Evolutionary conservation across 1,284 basidiomycete genomes (phyloP), one percentile per base, ranked within the genome.

Genomic region (Tilletia caries): DNA sequence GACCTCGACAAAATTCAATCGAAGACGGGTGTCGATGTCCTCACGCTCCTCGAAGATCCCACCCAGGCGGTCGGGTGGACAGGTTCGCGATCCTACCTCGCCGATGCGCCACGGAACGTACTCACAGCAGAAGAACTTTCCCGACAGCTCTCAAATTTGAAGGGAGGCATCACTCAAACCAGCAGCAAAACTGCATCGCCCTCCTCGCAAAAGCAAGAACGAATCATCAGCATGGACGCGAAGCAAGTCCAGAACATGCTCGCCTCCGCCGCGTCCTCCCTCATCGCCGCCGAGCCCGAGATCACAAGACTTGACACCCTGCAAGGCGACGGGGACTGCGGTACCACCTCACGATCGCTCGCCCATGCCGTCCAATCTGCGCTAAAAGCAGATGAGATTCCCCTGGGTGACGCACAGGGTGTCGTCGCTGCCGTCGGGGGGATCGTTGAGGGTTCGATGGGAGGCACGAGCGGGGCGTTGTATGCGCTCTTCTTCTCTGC

Each of bases 401-500:
- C 76, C 13, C 13, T 50, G 2, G 23, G 10, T 18, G 33, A 37
- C 5, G 58, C 58, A 2, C 12, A 20, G 10, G 32, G 32, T n/a
- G 29, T 62, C 10, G 32, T 62, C 32, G 32, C 13, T 8, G 76
- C 77, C 48, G 71, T 82, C n/a, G 72, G 77, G 44, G 74, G 75
- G 62, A 77, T 79, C 66, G 73, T 82, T 54, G 83, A 85, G 74
- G 75, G 75, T 25, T 79, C 74, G 58, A 85, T 84, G 84, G 84
- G 84, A 33, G 84, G 84, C 33, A 85, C 84, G 1, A 81, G 81
- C 34, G 84, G 84, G 46, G 84, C 84, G 15, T 86, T 88, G 65
- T 87, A 88, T 52, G 86, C 86, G 0, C 86, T 88, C 66, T 88
- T 87, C 82, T 85, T 89, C 70, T 86, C 86, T 8, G 80, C 83